Percentiles rank a stretch among this genome's conserved stretches.
Conservation (phyloP, 257 asterid genomes). For the Primulina eburnea region DNA sequence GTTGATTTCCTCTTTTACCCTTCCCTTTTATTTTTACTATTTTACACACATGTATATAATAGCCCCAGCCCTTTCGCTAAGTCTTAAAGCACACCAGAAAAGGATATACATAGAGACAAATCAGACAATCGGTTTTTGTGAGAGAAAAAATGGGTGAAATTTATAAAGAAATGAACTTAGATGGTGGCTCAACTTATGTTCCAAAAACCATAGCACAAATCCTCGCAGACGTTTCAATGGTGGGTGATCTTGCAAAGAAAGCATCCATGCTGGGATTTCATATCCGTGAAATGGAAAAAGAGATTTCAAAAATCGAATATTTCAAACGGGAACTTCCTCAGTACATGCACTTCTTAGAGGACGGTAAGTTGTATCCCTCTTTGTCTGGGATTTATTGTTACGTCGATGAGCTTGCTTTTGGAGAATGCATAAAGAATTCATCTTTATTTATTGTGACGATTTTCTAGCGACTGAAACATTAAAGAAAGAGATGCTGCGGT, state of each 20-base stretch:
- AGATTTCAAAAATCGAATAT: slow-evolving; percentile 30
- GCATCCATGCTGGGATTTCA: slow-evolving; percentile 21
- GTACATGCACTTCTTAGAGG: slow-evolving; percentile 34
- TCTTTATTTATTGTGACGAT: background rate
- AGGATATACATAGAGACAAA: slow-evolving; percentile 3
- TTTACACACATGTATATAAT: too few species aligned
- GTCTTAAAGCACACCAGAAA: too few species aligned
- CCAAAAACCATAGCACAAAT: slow-evolving; percentile 33
- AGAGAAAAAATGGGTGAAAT: slow-evolving; percentile 24
- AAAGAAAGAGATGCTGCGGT: slow-evolving; percentile 13
- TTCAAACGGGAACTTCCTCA: slow-evolving; percentile 41
- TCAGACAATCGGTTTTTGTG: background rate
- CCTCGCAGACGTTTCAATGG: slow-evolving; percentile 28
- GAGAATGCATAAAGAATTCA: background rate
- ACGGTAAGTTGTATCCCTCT: slow-evolving; percentile 24
- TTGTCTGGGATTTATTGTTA: too few species aligned
- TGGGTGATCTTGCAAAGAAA: slow-evolving; percentile 26
- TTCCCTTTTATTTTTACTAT: too few species aligned
- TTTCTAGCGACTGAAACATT: slow-evolving; percentile 14
- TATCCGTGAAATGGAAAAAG: slow-evolving; percentile 31
- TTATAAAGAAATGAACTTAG: slow-evolving; percentile 27
- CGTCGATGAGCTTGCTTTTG: too few species aligned
- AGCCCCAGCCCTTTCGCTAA: too few species aligned
- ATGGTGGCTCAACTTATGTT: slow-evolving; percentile 21
- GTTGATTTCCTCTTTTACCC: too few species aligned